A percentile compares a stretch with the other conserved stretches of the same genome.
These are phyloP conservation scores for Alliaria petiolata DNA, from an alignment of 345 rosid genomes.

Conservation along the genomic window DNA sequence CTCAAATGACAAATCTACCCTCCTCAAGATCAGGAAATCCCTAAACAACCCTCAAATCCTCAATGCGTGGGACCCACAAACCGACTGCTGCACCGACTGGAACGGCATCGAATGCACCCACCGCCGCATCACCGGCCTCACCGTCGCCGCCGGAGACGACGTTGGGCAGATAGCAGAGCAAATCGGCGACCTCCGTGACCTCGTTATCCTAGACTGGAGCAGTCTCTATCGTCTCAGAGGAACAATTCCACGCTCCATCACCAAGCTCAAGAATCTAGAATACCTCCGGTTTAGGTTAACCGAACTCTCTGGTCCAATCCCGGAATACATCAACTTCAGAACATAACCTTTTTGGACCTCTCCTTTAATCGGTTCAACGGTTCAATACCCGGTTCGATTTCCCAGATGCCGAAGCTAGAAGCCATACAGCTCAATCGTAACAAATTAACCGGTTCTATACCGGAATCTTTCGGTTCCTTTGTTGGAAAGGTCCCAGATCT, in stretches of 20 bases:
- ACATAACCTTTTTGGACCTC: conserved; percentile 45
- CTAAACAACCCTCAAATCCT: conserved; percentile 56
- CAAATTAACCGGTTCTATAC: conserved; percentile 44
- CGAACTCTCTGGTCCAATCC: conserved; percentile 48
- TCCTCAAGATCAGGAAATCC: conserved; percentile 49
- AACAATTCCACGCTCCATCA: conserved; percentile 55
- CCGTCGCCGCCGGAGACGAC: conserved; percentile 55
- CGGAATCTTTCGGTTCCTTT: conserved; percentile 51
- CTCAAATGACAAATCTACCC: conserved; percentile 49
- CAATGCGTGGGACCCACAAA: conserved; percentile 54
- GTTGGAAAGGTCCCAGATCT: conserved; percentile 31
- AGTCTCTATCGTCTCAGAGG: conserved; percentile 20
- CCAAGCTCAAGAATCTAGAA: conserved; percentile 48
- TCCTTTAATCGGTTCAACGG: conserved; percentile 58
- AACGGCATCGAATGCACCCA: conserved; percentile 49
- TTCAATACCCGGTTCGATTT: conserved; percentile 34
- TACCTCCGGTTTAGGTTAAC: conserved; percentile 21
- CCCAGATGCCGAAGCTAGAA: conserved; percentile 8
- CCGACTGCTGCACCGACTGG: conserved; percentile 72
- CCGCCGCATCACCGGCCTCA: conserved; percentile 55
- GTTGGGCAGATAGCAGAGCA: conserved; percentile 12
- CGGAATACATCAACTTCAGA: conserved; percentile 46
- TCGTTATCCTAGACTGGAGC: conserved; percentile 17
- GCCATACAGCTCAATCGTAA: conserved; percentile 15
- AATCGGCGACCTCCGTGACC: conserved; percentile 20